Conservation (phyloP, 768 basidiomycete genomes). For the Leucocoprinus birnbaumii region DNA sequence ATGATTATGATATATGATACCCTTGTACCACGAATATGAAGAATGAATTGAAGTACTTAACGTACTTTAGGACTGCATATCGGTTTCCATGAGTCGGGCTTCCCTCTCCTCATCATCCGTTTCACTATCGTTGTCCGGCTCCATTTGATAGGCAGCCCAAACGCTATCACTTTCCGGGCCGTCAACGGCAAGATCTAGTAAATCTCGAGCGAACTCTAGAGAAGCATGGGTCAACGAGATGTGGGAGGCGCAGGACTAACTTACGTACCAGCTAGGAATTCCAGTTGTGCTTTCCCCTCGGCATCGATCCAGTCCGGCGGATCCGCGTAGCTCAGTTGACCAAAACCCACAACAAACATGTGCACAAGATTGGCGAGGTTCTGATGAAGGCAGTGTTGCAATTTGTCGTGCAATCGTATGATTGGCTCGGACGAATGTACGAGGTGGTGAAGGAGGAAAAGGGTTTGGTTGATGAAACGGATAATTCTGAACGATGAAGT, state of each 20-base stretch:
- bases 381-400: conserved; percentile 51
- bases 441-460: conserved; percentile 62
- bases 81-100: conserved; percentile 35
- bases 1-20: neutral
- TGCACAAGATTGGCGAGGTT: conserved; percentile 63
- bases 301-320: conserved; percentile 56
- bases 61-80: conserved; percentile 9
- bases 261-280: conserved; percentile 44
- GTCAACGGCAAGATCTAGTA: conserved; percentile 67
- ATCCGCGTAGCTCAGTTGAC: conserved; percentile 70
- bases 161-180: conserved; percentile 68
- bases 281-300: conserved; percentile 36
- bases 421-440: conserved; percentile 46
- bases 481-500: conserved; percentile 39
- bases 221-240: conserved; percentile 3
- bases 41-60: neutral
- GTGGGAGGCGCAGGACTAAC: neutral
- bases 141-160: conserved; percentile 57
- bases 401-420: conserved; percentile 53
- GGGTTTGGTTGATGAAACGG: conserved; percentile 45
- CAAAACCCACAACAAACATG: conserved; percentile 74
- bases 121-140: conserved; percentile 36
- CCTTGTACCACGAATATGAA: neutral
- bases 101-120: conserved; percentile 63
- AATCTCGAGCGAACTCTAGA: conserved; percentile 56